A percentile compares a stretch with the other conserved stretches of the same genome.
These are phyloP conservation scores for Wickerhamiella alocasiicola DNA, from an alignment of 805 yeast species.

Conservation along the genomic window DNA sequence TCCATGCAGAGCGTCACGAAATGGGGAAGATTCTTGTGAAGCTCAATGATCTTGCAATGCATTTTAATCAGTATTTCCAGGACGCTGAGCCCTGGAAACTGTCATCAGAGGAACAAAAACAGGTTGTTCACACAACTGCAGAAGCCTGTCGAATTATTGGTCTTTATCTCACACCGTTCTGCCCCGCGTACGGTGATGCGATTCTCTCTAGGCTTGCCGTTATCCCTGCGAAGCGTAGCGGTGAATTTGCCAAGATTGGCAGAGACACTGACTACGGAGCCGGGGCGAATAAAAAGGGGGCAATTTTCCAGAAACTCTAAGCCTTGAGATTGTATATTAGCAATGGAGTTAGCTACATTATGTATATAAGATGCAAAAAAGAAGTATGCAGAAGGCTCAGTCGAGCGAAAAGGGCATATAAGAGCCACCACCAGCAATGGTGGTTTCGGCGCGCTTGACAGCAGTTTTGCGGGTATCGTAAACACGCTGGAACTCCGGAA, in stretches of 20 bases:
- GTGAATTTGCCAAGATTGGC: conserved; percentile 40
- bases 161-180: conserved; percentile 56
- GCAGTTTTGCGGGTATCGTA: conserved; percentile 21
- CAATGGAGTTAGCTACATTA: neutral
- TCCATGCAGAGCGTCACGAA: conserved; percentile 51
- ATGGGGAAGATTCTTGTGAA: conserved; percentile 31
- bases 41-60: conserved; percentile 19
- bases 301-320: conserved; percentile 13
- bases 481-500: conserved; percentile 19
- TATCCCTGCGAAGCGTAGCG: conserved; percentile 29
- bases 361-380: neutral
- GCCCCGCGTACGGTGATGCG: conserved; percentile 48
- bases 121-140: conserved; percentile 47
- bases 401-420: conserved; percentile 24
- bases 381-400: conserved; percentile 4
- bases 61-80: conserved; percentile 59
- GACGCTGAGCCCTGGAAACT: conserved; percentile 63
- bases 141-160: conserved; percentile 60
- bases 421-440: conserved; percentile 23
- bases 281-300: conserved; percentile 40
- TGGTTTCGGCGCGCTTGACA: conserved; percentile 20
- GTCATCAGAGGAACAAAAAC: conserved; percentile 19
- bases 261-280: conserved; percentile 50
- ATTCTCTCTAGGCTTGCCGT: conserved; percentile 58
- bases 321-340: neutral